These are phyloP conservation scores for Colletotrichum siamense DNA, from an alignment of 2,329 filamentous ascomycete genomes.

Conservation along the genomic window DNA sequence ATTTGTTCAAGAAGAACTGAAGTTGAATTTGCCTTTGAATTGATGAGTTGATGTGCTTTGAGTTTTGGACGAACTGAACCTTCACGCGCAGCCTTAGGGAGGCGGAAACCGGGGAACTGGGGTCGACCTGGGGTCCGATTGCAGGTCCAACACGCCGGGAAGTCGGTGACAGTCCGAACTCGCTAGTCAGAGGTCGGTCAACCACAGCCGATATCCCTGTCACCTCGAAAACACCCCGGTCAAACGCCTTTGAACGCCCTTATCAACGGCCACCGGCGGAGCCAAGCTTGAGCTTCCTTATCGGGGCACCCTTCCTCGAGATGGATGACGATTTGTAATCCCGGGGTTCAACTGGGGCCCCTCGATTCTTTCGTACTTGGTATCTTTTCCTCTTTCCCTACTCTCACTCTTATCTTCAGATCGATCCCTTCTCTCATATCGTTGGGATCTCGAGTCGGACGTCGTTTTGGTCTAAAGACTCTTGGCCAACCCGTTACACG, in stretches of 20 bases:
- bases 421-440: background rate
- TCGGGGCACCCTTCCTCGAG: background rate
- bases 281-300: conserved; percentile 17
- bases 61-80: background rate
- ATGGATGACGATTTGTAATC: conserved; percentile 22
- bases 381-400: background rate
- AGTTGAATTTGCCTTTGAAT: background rate
- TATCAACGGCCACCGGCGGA: conserved; percentile 2
- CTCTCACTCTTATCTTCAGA: background rate
- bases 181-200: background rate
- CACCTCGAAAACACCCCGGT: background rate
- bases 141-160: background rate
- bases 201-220: background rate
- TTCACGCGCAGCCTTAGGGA: background rate
- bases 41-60: background rate
- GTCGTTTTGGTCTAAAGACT: background rate
- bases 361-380: background rate
- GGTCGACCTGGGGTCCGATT: background rate
- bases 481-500: background rate
- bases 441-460: background rate
- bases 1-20: background rate
- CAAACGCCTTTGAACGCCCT: background rate
- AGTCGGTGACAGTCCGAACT: conserved; percentile 7
- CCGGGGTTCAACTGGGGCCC: background rate
- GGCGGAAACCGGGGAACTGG: background rate